phyloP scores from a whole-genome alignment of 106 monocot genomes.

The Dioscorea zingiberensis region DNA sequence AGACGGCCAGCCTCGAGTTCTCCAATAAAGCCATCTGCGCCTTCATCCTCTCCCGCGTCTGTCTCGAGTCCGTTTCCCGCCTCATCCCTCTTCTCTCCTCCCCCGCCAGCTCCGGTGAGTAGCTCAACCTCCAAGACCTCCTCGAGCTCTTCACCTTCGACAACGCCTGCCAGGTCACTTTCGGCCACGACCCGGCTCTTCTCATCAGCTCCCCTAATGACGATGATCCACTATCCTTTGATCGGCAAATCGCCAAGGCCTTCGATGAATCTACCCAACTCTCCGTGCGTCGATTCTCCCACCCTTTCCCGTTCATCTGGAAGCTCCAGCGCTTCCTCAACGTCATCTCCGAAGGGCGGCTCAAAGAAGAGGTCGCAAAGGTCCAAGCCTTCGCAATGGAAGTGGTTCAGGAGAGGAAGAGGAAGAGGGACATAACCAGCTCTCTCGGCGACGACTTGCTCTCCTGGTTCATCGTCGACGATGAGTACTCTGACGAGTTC shows the following conservation, averaged over 20 bases:
- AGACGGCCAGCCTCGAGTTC: constrained; percentile 4
- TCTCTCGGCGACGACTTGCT: not conserved
- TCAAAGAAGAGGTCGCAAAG: not conserved
- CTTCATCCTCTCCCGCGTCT: not conserved
- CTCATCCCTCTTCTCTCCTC: not conserved
- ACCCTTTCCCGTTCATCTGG: not conserved
- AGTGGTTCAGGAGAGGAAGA: not conserved
- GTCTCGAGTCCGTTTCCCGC: not conserved
- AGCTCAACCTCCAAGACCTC: not conserved
- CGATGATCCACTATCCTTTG: not conserved
- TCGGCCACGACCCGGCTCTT: not conserved
- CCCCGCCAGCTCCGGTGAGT: not conserved
- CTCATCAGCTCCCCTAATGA: not conserved
- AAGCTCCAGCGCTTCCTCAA: not conserved
- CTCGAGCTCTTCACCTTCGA: not conserved
- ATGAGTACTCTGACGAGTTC: not conserved
- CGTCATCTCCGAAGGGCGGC: not conserved
- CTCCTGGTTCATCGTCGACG: not conserved
- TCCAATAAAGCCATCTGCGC: not conserved
- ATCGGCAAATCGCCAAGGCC: not conserved
- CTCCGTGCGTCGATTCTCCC: not conserved
- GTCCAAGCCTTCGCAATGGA: not conserved
- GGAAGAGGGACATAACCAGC: not conserved
- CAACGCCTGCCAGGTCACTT: not conserved
- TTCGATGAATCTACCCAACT: not conserved